phyloP scores from a whole-genome alignment of 2,329 filamentous ascomycete species.

The Colletotrichum euphorbiae region DNA sequence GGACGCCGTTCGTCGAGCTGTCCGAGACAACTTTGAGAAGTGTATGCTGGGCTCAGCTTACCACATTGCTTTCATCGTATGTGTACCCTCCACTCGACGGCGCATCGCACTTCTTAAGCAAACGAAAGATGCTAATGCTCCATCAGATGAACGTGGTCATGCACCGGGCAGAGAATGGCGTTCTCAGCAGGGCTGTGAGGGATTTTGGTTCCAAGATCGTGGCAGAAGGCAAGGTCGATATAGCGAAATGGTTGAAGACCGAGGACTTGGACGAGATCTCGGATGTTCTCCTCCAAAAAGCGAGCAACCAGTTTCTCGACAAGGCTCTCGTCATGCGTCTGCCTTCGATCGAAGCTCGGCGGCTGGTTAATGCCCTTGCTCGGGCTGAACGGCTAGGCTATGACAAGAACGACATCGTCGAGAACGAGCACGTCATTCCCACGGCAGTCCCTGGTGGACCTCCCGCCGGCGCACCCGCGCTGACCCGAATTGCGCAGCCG shows the following conservation, averaged over 20 bases:
- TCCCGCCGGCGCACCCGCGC: not conserved
- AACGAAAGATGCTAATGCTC: conserved; percentile 42
- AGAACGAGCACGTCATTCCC: conserved; percentile 57
- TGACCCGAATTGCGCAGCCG: not conserved
- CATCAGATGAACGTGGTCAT: conserved; percentile 58
- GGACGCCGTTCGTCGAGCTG: conserved; percentile 58
- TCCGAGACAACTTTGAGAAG: conserved; percentile 65
- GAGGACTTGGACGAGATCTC: conserved; percentile 60
- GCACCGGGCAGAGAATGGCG: conserved; percentile 54
- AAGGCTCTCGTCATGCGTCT: conserved; percentile 63
- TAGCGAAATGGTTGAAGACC: conserved; percentile 54
- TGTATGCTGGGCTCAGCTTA: conserved; percentile 63
- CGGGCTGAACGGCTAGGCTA: conserved; percentile 69
- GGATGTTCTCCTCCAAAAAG: conserved; percentile 56
- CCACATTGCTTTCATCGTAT: conserved; percentile 64
- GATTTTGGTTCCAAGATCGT: conserved; percentile 61
- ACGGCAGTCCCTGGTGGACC: not conserved
- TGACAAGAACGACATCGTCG: conserved; percentile 61
- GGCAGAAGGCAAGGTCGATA: conserved; percentile 52
- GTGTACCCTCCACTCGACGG: conserved; percentile 43
- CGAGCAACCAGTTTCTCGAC: conserved; percentile 63
- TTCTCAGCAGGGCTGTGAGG: conserved; percentile 53
- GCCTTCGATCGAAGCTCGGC: conserved; percentile 64
- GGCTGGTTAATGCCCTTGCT: conserved; percentile 68
- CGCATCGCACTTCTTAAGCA: conserved; percentile 1